Evolutionary conservation across 495 filamentous ascomycete genomes (phyloP), one percentile per base, ranked within the genome.

Genomic region (Xylaria intraflava): DNA sequence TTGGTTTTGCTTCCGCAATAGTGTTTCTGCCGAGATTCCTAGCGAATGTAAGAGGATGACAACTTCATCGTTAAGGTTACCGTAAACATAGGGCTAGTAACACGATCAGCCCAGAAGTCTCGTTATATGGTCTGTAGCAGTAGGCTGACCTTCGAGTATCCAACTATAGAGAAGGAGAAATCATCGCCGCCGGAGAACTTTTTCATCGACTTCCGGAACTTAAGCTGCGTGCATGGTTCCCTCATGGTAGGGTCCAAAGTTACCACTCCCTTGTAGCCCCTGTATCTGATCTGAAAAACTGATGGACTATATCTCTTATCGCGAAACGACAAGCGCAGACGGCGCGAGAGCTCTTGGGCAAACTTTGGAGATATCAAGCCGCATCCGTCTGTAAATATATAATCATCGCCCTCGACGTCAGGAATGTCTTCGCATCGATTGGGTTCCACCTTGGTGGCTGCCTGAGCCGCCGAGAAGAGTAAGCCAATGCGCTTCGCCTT

Each of bases 201-300:
- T 52, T 69, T 72, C 77, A 80, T 80, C 0, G 77, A 79, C 43
- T 77, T 72, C 40, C 77, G 61, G 56, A 80, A 69, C 48, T 70
- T 66, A 12, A 74, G 62, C 35, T 65, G 52, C 6, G 64, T 64
- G 36, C 65, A 44, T 1, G 48, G 36, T 19, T 47, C 30, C 40
- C 53, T 61, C 53, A 79, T 68, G 7, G 55, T 48, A 2, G 73
- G 69, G 44, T 78, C 72, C 9, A 76, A 40, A 20, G 67, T 77
- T 22, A 78, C 64, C 19, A 79, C 76, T 0, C 76, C 76, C 48
- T 79, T 79, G 52, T 79, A 79, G 6, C 76, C 76, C 2, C 71
- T 65, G 53, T 78, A 78, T 35, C 73, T 59, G 6, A 79, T 76
- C 55, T 79, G 75, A 45, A 72, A 73, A 3, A 78, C 73, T 1